phyloP scores from a whole-genome alignment of 2,329 filamentous ascomycete genomes.

The Pseudopyricularia javanii region DNA sequence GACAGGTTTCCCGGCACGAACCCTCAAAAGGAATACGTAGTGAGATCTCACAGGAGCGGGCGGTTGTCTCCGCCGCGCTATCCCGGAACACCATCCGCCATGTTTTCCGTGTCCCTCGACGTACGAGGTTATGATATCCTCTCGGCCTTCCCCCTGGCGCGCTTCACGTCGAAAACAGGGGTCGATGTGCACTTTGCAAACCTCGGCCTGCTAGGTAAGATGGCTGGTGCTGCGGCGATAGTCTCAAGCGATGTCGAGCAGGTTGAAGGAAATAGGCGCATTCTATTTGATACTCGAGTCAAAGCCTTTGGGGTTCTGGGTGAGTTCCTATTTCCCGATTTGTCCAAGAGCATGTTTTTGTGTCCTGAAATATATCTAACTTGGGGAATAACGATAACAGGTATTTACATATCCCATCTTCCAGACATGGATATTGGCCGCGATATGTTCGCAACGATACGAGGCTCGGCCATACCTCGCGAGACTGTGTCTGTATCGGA shows the following conservation, averaged over 20 bases:
- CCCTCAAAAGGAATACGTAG: constrained; percentile 47
- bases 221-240: constrained; percentile 77
- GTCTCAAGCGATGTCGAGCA: constrained; percentile 42
- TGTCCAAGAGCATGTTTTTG: background rate
- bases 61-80: constrained; percentile 41
- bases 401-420: constrained; percentile 65
- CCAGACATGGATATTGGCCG: constrained; percentile 44
- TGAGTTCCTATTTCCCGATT: constrained; percentile 19
- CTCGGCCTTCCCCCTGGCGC: constrained; percentile 55
- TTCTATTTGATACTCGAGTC: constrained; percentile 55
- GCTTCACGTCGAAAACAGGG: constrained; percentile 39
- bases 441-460: constrained; percentile 64
- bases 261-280: constrained; percentile 32
- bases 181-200: constrained; percentile 46
- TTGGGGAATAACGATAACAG: constrained; percentile 22
- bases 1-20: constrained; percentile 61
- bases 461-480: constrained; percentile 55
- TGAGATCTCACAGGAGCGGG: constrained; percentile 61
- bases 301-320: constrained; percentile 72
- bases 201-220: constrained; percentile 72
- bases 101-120: constrained; percentile 52
- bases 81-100: constrained; percentile 26
- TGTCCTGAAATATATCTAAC: constrained; percentile 3
- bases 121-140: constrained; percentile 69
- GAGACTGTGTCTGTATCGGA: constrained; percentile 49